These are phyloP conservation scores for Geosmithia flava DNA, from an alignment of 2,329 filamentous ascomycete species.

Conservation along the genomic window DNA sequence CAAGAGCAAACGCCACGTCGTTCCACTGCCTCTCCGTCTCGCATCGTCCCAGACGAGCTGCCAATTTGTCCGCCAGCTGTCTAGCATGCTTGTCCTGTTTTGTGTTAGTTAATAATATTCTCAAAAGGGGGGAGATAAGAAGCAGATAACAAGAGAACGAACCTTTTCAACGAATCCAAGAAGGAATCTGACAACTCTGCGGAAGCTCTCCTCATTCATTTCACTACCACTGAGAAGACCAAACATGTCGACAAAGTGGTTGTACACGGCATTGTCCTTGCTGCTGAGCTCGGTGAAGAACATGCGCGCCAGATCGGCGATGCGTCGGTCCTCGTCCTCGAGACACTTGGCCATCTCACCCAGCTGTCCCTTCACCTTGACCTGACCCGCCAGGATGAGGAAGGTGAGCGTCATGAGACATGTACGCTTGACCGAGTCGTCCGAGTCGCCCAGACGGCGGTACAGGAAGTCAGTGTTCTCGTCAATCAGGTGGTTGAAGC, in stretches of 20 bases:
- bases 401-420: constrained; percentile 98
- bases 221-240: constrained; percentile 69
- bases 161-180: constrained; percentile 97
- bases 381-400: constrained; percentile 89
- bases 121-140: neutral
- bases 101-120: constrained; percentile 5
- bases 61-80: constrained; percentile 85
- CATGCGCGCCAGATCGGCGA: constrained; percentile 89
- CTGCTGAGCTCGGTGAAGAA: constrained; percentile 97
- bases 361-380: constrained; percentile 97
- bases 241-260: constrained; percentile 99
- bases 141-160: constrained; percentile 15
- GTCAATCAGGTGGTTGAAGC: constrained; percentile 98
- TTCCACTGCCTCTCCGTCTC: constrained; percentile 96
- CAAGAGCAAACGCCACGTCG: constrained; percentile 87
- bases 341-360: constrained; percentile 99
- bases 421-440: constrained; percentile 86
- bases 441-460: constrained; percentile 76
- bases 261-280: constrained; percentile 98
- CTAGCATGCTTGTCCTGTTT: constrained; percentile 88
- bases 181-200: constrained; percentile 80
- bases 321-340: constrained; percentile 89
- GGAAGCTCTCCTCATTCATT: constrained; percentile 76
- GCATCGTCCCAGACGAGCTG: constrained; percentile 71
- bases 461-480: constrained; percentile 99